Evolutionary conservation across 495 filamentous ascomycete species (phyloP).

Genomic region (Lasiosphaeria miniovina): DNA sequence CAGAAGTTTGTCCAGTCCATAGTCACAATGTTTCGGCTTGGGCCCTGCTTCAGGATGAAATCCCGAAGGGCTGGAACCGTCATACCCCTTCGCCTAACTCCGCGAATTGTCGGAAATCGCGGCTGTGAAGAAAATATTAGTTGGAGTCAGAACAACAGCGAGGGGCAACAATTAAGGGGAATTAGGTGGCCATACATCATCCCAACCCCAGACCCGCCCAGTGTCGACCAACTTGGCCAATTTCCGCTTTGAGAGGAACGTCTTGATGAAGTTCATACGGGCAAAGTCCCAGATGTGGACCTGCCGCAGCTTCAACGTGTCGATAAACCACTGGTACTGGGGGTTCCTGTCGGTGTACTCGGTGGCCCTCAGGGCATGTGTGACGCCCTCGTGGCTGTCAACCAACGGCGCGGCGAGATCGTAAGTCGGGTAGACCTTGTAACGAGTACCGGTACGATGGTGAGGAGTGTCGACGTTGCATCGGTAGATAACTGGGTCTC

Average conservation of each 20-base stretch:
- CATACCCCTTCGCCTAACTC: slow-evolving; percentile 85
- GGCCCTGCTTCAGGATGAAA: slow-evolving; percentile 91
- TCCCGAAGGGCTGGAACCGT: slow-evolving; percentile 83
- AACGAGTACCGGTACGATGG: slow-evolving; percentile 82
- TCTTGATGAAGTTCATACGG: slow-evolving; percentile 92
- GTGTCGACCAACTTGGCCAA: slow-evolving; percentile 87
- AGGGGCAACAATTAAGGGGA: slow-evolving; percentile 29
- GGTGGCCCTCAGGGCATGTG: slow-evolving; percentile 90
- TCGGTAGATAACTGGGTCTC: slow-evolving; percentile 93
- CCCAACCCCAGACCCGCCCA: slow-evolving; percentile 88
- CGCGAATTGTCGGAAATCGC: slow-evolving; percentile 89
- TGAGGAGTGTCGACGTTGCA: slow-evolving; percentile 73
- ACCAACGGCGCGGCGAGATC: slow-evolving; percentile 87
- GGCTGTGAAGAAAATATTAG: slow-evolving; percentile 35
- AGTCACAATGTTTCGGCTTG: slow-evolving; percentile 81
- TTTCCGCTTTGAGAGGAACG: slow-evolving; percentile 81
- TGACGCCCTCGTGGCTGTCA: slow-evolving; percentile 87
- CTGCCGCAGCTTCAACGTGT: slow-evolving; percentile 76
- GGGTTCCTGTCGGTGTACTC: slow-evolving; percentile 97
- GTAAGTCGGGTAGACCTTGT: slow-evolving; percentile 97
- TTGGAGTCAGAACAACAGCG: too few species aligned
- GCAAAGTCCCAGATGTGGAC: slow-evolving; percentile 98
- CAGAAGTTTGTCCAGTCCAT: slow-evolving; percentile 91
- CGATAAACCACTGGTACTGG: slow-evolving; percentile 95
- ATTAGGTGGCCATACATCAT: slow-evolving; percentile 41